Conservation (phyloP, 1,284 basidiomycete species). For the Ustilago loliicola region DNA sequence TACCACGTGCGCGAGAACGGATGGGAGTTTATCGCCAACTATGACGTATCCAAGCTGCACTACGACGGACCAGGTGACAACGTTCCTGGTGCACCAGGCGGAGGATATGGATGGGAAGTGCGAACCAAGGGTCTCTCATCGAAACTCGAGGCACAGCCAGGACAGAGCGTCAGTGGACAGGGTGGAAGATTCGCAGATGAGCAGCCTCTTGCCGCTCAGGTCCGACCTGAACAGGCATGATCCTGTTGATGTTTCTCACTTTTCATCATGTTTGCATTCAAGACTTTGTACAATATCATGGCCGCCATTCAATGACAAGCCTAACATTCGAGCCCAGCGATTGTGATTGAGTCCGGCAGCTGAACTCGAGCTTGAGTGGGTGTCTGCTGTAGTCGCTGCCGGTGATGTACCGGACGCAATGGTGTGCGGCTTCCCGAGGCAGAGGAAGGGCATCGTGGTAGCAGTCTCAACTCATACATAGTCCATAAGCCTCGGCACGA, state of each 20-base stretch:
- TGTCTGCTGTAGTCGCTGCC: neutral
- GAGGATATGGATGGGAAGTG: slow-evolving; percentile 68
- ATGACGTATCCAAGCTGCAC: slow-evolving; percentile 67
- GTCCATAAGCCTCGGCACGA: neutral
- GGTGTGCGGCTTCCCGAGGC: neutral
- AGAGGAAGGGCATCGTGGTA: neutral
- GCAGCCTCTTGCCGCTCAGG: slow-evolving; percentile 48
- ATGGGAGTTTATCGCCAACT: slow-evolving; percentile 73
- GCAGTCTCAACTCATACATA: neutral
- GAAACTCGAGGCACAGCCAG: slow-evolving; percentile 55
- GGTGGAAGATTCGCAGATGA: slow-evolving; percentile 51
- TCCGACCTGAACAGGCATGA: slow-evolving; percentile 47
- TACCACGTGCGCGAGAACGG: slow-evolving; percentile 95
- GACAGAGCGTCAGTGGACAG: slow-evolving; percentile 53
- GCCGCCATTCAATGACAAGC: neutral
- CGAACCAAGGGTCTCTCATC: slow-evolving; percentile 64
- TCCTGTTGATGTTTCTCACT: no score
- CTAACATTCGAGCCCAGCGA: neutral
- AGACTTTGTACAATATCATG: slow-evolving; percentile 31
- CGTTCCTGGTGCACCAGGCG: slow-evolving; percentile 63
- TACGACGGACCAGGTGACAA: slow-evolving; percentile 66
- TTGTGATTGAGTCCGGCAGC: neutral
- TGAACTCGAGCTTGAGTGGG: neutral
- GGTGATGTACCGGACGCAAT: neutral
- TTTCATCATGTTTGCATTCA: neutral